Evolutionary conservation across 805 yeast genomes (phyloP), one percentile per base, ranked within the genome.

Genomic region (Teunomyces funiuensis): DNA sequence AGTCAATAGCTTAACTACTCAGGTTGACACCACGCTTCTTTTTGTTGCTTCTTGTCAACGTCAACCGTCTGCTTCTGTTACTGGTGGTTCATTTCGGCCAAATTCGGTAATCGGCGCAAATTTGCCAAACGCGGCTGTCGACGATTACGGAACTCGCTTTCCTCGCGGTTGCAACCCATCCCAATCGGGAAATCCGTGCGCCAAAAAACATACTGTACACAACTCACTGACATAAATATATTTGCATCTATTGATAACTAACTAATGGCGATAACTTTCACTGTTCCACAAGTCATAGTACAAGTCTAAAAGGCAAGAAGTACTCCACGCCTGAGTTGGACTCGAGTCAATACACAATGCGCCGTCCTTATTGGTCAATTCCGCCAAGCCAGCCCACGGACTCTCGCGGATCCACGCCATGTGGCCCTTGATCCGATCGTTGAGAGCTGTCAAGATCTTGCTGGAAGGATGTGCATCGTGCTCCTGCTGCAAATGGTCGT

Each of bases 251-350:
- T 22, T 22, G n/a, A 31, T 11, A 13, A 18, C 8, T 30, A 30
- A 15, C 10, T 10, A 16, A 14, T 31, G 22, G 13, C 6, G 25
- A 8, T 17, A 31, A 11, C 23, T 20, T 17, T 31, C 22, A 15
- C 34, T 31, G 34, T 31, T 56, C 72, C 71, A 79, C 18, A 79
- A 60, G 54, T 88, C 96, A 48, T 75, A 73, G 60, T 79, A 86
- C 40, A 91, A 65, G 60, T 91, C 98, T 23, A 91, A 61, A 43
- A 93, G 63, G 54, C 97, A 87, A 2, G 93, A 83, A 0, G 91
- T 68, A 58, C 96, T 87, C 99, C 99, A 91, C 0, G 98, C 97
- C 61, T 91, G 99, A 0, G 97, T 83, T 2, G 97, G 97, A 49
- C 95, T 85, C 2, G 96, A 87, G 61, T 93, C 98, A 13, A 59